Base-by-base conservation (phyloP, 2,329 filamentous ascomycete species). In the Metarhizium sp. region DNA sequence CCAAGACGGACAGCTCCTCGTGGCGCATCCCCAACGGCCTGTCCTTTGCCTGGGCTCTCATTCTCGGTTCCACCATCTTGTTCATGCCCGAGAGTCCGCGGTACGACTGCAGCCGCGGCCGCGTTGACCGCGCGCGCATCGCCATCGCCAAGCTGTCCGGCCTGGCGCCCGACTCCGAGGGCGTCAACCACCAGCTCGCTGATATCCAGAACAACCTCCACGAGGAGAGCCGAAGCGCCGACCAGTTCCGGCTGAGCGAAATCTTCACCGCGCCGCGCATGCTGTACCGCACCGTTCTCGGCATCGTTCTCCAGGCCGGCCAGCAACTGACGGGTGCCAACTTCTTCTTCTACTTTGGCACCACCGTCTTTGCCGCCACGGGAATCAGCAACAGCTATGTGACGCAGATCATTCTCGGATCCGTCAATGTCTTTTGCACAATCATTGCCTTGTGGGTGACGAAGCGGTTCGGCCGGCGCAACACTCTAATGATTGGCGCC, bases 301-400 rank as follows among this genome's bases (percentile, higher is more conserved):
- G 85, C 43, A 78, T 87, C 40, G 65, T 74, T 3, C 76, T 88
- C 2, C 82, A 87, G 67, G 78, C 81, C 46, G 78, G 84, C 5
- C 84, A 88, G 67, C 85, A 88, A 64, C 73, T 88, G 2, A 87
- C 84, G 1, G 85, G 85, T 36, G 82, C 80, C 57, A 86, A 86
- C 70, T 86, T 82, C 69, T 85, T 83, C 73, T 86, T 86, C 68
- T 82, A 82, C 68, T 87, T 85, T 63, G 79, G 79, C 29, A 82
- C 79, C 45, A 85, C 81, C 4, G 82, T 88, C 60, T 89, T 90
- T 69, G 65, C 75, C 14, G 77, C 84, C 2, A 84, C 84, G 1
- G 86, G 86, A 61, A 77, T 89, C 32, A 69, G 64, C 58, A 81
- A 90, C 71, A 80, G 78, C 52, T 88, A 85, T 62, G 72, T 84